A percentile compares a stretch with the other conserved stretches of the same genome.
Evolutionary conservation across 2,329 filamentous ascomycete species (phyloP).

Genomic region (Pseudogymnoascus pannorum): DNA sequence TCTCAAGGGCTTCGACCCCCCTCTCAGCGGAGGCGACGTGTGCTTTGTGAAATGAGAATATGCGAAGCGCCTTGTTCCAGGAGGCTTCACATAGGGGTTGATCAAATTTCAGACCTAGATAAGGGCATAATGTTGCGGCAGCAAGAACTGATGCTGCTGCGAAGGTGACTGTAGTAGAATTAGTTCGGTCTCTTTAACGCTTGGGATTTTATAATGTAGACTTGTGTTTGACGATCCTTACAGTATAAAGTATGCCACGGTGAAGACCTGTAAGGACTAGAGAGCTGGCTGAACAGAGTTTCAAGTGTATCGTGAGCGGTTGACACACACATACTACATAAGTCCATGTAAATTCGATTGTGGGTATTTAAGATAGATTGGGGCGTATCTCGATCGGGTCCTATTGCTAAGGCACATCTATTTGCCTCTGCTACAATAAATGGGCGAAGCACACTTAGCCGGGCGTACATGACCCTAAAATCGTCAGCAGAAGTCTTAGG

Average conservation of each 20-base stretch:
- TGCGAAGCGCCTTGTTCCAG: not conserved
- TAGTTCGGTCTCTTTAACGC: not conserved
- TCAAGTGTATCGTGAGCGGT: slow-evolving; percentile 16
- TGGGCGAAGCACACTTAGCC: not conserved
- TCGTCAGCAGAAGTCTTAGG: not conserved
- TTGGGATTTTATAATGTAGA: not conserved
- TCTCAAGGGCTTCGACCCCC: not conserved
- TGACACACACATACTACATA: slow-evolving; percentile 16
- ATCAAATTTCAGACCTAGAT: not conserved
- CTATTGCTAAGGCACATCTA: not conserved
- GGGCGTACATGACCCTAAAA: not conserved
- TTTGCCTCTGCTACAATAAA: not conserved
- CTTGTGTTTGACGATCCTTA: slow-evolving; percentile 11
- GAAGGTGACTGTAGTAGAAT: slow-evolving; percentile 13
- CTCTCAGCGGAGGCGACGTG: not conserved
- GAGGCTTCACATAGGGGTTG: not conserved
- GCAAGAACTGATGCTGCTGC: slow-evolving; percentile 16
- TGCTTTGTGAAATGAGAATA: not conserved
- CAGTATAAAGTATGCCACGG: slow-evolving; percentile 20
- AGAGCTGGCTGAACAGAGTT: slow-evolving; percentile 11
- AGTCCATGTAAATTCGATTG: slow-evolving; percentile 4
- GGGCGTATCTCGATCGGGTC: not conserved
- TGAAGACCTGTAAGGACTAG: slow-evolving; percentile 13
- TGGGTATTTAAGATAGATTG: not conserved
- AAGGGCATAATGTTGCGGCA: slow-evolving; percentile 11